phyloP scores from a whole-genome alignment of 768 basidiomycete genomes.

The Russula emetica region DNA sequence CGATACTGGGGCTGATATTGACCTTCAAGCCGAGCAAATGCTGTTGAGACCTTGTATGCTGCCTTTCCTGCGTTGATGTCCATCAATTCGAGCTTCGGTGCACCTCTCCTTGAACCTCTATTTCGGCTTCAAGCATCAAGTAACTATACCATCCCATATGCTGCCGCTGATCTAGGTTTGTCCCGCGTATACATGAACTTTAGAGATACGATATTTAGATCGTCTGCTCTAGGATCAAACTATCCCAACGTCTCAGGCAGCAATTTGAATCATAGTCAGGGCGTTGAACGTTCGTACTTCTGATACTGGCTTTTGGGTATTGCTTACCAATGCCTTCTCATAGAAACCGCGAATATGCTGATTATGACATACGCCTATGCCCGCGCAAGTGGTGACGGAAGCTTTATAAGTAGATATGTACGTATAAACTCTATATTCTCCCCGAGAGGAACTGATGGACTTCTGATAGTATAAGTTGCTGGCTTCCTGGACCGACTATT shows the following conservation, averaged over 20 bases:
- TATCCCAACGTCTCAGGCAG: constrained; percentile 19
- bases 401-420: constrained; percentile 30
- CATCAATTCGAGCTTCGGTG: constrained; percentile 48
- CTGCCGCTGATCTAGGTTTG: constrained; percentile 29
- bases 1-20: neutral
- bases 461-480: constrained; percentile 31
- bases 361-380: constrained; percentile 36
- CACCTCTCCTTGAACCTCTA: constrained; percentile 28
- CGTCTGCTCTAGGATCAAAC: neutral
- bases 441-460: neutral
- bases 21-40: constrained; percentile 34
- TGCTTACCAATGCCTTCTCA: neutral
- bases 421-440: neutral
- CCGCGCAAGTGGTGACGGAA: constrained; percentile 31
- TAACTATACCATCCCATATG: constrained; percentile 24
- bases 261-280: constrained; percentile 9
- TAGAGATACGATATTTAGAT: neutral
- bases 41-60: constrained; percentile 53
- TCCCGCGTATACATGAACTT: neutral
- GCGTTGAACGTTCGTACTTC: constrained; percentile 19
- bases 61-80: constrained; percentile 52
- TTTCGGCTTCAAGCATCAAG: constrained; percentile 26
- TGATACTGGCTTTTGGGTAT: neutral
- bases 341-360: constrained; percentile 37
- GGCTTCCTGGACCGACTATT: constrained; percentile 35